phyloP scores from a whole-genome alignment of 345 rosid genomes.

The Camelina neglecta region DNA sequence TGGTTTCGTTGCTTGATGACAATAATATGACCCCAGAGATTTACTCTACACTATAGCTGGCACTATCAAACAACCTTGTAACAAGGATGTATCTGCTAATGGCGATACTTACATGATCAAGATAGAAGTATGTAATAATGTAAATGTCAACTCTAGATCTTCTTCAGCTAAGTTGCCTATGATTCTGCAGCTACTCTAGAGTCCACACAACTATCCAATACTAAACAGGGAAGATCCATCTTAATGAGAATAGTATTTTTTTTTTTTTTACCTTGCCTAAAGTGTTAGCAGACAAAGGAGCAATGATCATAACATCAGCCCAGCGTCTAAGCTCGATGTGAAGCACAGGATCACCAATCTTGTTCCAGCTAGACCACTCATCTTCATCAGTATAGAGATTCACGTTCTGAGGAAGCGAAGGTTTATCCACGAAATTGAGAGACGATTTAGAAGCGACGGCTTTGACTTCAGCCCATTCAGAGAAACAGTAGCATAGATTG shows the following conservation, averaged over 20 bases:
- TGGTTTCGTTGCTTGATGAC: not conserved
- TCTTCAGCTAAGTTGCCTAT: not conserved
- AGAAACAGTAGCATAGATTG: constrained; percentile 73
- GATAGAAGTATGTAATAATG: not conserved
- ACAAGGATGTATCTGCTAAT: not conserved
- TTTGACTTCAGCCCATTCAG: constrained; percentile 81
- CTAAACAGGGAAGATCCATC: not conserved
- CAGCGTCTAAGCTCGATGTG: constrained; percentile 80
- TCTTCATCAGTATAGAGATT: constrained; percentile 72
- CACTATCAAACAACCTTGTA: not conserved
- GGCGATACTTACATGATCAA: not conserved
- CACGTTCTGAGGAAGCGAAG: constrained; percentile 65
- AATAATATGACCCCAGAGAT: not conserved
- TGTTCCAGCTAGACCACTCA: constrained; percentile 79
- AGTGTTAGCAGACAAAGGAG: constrained; percentile 84
- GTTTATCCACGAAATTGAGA: constrained; percentile 68
- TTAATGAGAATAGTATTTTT: not conserved
- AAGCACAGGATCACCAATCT: constrained; percentile 74
- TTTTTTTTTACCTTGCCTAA: constrained; percentile 65
- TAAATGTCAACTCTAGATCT: not conserved
- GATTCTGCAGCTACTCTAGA: not conserved
- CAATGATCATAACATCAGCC: constrained; percentile 89
- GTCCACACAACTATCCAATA: not conserved
- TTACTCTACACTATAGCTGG: not conserved
- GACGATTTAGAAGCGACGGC: constrained; percentile 73